Percentiles rank a stretch among this genome's conserved stretches.
phyloP scores from a whole-genome alignment of 2,329 filamentous ascomycete species.

The Paracoccidioides lutzii region DNA sequence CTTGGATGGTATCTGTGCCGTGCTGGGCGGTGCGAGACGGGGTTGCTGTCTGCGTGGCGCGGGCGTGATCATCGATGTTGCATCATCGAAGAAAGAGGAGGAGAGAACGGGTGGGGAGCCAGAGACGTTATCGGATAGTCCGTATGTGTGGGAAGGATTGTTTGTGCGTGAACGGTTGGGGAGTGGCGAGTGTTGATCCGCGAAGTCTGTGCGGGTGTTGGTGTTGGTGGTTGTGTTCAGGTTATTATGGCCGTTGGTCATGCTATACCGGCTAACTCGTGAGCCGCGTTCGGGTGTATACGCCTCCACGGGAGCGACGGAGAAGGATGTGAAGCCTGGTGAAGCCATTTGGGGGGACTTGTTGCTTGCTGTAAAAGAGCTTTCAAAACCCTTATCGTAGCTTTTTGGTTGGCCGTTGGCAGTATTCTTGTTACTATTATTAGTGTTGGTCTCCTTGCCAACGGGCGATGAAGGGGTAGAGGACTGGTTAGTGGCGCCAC shows the following conservation, averaged over 20 bases:
- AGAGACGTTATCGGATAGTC: slow-evolving; percentile 28
- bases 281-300: slow-evolving; percentile 37
- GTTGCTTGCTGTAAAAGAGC: slow-evolving; percentile 27
- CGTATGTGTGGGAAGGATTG: slow-evolving; percentile 22
- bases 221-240: slow-evolving; percentile 15
- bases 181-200: slow-evolving; percentile 33
- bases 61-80: slow-evolving; percentile 36
- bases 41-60: slow-evolving; percentile 38
- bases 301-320: slow-evolving; percentile 31
- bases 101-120: slow-evolving; percentile 34
- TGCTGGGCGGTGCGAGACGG: slow-evolving; percentile 36
- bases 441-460: slow-evolving; percentile 21
- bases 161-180: slow-evolving; percentile 20
- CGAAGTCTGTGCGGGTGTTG: slow-evolving; percentile 19
- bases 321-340: slow-evolving; percentile 31
- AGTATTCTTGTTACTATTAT: slow-evolving; percentile 14
- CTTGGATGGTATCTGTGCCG: slow-evolving; percentile 37
- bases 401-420: slow-evolving; percentile 19
- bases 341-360: slow-evolving; percentile 28
- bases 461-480: slow-evolving; percentile 35
- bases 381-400: slow-evolving; percentile 17
- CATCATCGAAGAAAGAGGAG: slow-evolving; percentile 37
- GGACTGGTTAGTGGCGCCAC: slow-evolving; percentile 22
- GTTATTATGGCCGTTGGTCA: slow-evolving; percentile 12
- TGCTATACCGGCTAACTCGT: slow-evolving; percentile 16